A percentile compares a stretch with the other conserved stretches of the same genome.
These are phyloP conservation scores for Physcia stellaris DNA, from an alignment of 495 filamentous ascomycete species.

Conservation along the genomic window DNA sequence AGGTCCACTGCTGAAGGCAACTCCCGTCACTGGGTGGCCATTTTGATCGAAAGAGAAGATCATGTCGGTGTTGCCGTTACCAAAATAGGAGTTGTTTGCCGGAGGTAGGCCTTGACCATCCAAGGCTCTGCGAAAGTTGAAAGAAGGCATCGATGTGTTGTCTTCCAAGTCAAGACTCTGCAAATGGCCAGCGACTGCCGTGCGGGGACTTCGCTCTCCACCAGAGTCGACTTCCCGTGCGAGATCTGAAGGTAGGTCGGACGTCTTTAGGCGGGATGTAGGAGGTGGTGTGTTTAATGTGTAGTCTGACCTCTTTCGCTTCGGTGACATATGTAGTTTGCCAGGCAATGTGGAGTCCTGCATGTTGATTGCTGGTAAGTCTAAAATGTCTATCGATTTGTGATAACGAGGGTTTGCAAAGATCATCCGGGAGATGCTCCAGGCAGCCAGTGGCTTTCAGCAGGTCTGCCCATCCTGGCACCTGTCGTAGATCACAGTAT, in stretches of 20 bases:
- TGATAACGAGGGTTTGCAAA: no score
- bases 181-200: conserved; percentile 49
- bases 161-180: conserved; percentile 45
- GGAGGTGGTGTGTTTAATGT: conserved; percentile 22
- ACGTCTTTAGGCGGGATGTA: conserved; percentile 16
- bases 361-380: no score
- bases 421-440: no score
- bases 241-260: conserved; percentile 8
- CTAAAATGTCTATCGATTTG: no score
- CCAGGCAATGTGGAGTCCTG: background rate
- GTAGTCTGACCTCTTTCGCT: conserved; percentile 30
- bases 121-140: conserved; percentile 11
- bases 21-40: background rate
- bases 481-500: no score
- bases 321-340: conserved; percentile 22
- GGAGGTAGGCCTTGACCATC: conserved; percentile 13
- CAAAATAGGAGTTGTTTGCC: conserved; percentile 25
- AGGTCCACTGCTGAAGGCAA: background rate
- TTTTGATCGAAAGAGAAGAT: conserved; percentile 1
- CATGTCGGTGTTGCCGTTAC: conserved; percentile 12
- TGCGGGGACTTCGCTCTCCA: conserved; percentile 39
- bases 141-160: conserved; percentile 21
- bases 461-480: no score
- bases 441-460: no score
- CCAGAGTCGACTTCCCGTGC: background rate